Evolutionary conservation across 208 protist genomes (phyloP), one percentile per base, ranked within the genome.

Genomic region (Acanthamoeba royreba): DNA sequence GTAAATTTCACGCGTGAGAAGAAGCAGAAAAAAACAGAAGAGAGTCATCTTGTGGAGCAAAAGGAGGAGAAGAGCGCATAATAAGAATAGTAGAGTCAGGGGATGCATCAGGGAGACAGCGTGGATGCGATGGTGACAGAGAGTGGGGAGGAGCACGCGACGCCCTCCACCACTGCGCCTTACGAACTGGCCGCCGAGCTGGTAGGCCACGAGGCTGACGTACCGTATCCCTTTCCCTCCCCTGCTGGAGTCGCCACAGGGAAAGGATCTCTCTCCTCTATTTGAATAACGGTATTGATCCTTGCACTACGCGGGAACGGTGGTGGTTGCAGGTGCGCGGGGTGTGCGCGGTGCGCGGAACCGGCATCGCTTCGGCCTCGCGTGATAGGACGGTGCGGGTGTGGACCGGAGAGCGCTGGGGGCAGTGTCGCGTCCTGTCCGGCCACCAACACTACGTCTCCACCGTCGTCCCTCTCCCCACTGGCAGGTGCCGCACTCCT

Each of bases 381-480:
- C 63, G 94, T 28, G 94, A 95, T 63, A 33, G 83, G 55, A 87
- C 92, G 28, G 61, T 95, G 9, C 47, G 85, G 33, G 81, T 94
- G 22, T 95, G 94, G 94, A 43, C 25, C 42, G 49, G 53, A n/a
- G 46, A 22, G 46, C 28, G 19, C 15, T 94, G 25, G 58, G 28
- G 22, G 9, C 42, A 46, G 22, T 49, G 31, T 42, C 66, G 58
- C 52, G 92, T 35, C 47, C 53, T 95, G 43, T 28, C 42, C n/a
- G 81, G 77, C 45, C 95, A 96, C 55, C 38, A 63, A 25, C 95
- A 96, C 77, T 95, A 87, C 85, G 95, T 96, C 5, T 88, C 93
- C 22, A 46, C 83, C 13, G n/a, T 96, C 19, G 85, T 63, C 28
- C 13, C 61, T 22, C 49, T 95, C 11, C 83, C 92, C 33, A 31